Evolutionary conservation across 2,329 filamentous ascomycete genomes (phyloP), one percentile per base, ranked within the genome.

Genomic region (Nemania diffusa): DNA sequence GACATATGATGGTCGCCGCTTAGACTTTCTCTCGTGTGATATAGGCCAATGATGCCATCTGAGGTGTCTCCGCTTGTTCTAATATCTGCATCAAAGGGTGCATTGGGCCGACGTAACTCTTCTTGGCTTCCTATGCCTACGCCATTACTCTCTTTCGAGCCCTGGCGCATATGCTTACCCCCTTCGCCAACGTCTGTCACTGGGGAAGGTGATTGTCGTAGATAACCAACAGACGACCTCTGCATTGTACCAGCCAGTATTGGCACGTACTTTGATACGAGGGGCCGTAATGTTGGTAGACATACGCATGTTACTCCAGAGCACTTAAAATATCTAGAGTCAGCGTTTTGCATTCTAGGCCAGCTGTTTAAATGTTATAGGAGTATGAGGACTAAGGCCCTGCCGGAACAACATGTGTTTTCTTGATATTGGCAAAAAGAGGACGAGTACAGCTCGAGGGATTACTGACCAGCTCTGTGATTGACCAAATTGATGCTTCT

Each of bases 301-400:
- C 79, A 81, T 3, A 74, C 74, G 69, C 79, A 81, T 22, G 73
- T 78, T 24, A 81, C 76, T 11, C 77, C 79, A 0, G 75, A 79
- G 68, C 73, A 75, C 62, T 64, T 56, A 6, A 52, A 34, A 26
- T 11, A 46, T 8, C 22, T 5, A 20, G 11, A 37, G 62, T 64
- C 15, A 63, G 55, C 22, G 32, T 27, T 22, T n/a, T 20, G 11
- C 27, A 40, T 57, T 22, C 44, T 22, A 6, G 9, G 32, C 5
- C 26, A 53, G 17, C 9, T 13, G 40, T 27, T 3, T 6, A 55
- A 6, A 20, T 5, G 7, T 1, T 22, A 20, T 22, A 6, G 40
- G 7, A 20, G n/a, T 32, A 24, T 24, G 32, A 17, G 15, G n/a
- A 29, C 15, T 46, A 7, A 5, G 5, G 22, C 1, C 9, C 5